Evolutionary conservation across 305 asterid genomes (phyloP).

Genomic region (Fraxinus velutina): DNA sequence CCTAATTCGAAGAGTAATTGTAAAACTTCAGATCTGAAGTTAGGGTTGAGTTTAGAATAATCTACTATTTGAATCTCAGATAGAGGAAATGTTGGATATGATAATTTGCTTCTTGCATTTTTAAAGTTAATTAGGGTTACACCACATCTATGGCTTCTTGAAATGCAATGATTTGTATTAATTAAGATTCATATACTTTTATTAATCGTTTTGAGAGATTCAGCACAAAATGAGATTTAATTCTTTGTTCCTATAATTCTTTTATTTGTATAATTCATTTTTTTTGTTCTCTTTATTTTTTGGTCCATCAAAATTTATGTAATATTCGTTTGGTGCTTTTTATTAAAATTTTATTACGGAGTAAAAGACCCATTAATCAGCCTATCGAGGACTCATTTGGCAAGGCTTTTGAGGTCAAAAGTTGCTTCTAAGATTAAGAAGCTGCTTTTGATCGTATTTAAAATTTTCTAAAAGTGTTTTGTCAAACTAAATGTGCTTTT

Average conservation of each 20-base stretch:
- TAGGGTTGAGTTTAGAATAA: constrained; percentile 61
- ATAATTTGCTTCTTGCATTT: not conserved
- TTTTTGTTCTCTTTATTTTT: not conserved
- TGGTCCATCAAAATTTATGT: not conserved
- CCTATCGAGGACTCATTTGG: not conserved
- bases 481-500: not conserved
- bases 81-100: not conserved
- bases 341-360: not conserved
- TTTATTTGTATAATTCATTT: not conserved
- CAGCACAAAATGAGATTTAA: not conserved
- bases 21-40: constrained; percentile 55
- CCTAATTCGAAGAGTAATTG: constrained; percentile 38
- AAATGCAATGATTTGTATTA: not conserved
- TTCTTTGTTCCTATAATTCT: not conserved
- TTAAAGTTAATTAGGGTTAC: not conserved
- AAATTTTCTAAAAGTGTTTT: not conserved
- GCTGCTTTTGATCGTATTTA: not conserved
- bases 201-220: not conserved
- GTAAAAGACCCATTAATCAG: not conserved
- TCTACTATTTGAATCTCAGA: constrained; percentile 29
- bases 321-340: not conserved
- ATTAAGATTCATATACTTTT: not conserved
- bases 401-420: not conserved
- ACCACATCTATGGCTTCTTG: not conserved
- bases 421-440: not conserved